Evolutionary conservation across 345 rosid genomes (phyloP).

Genomic region (Aquilaria malaccensis): DNA sequence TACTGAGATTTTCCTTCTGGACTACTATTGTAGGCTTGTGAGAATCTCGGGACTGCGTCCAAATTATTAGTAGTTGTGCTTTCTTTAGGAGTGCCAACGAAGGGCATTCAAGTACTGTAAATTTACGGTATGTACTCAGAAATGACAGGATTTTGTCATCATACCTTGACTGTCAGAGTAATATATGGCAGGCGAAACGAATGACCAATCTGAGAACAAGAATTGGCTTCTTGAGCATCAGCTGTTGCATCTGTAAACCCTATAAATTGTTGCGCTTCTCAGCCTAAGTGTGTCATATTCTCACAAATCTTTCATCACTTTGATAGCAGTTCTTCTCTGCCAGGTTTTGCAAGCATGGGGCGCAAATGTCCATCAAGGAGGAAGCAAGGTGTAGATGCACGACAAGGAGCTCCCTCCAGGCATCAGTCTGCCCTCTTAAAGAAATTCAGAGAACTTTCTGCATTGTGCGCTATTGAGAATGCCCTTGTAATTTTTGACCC

Average conservation of each 20-base stretch:
- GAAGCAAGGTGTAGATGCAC: constrained; percentile 1
- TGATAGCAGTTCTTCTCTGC: neutral
- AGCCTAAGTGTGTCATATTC: constrained; percentile 1
- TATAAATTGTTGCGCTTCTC: constrained; percentile 16
- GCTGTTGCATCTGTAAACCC: constrained; percentile 2
- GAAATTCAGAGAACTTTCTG: neutral
- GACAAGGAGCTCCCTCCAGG: neutral
- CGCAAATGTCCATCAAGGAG: neutral
- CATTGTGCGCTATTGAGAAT: constrained; percentile 9
- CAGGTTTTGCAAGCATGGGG: neutral
- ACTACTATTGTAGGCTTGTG: constrained; percentile 3
- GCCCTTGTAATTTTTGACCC: constrained; percentile 11
- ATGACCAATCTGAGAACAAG: constrained; percentile 5
- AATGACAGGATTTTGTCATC: constrained; percentile 3
- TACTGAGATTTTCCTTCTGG: neutral
- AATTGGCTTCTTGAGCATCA: neutral
- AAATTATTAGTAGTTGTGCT: neutral
- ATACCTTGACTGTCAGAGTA: neutral
- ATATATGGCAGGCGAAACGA: constrained; percentile 13
- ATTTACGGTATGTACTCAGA: neutral
- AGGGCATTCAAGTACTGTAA: constrained; percentile 6
- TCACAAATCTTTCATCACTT: neutral
- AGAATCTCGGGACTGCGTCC: neutral
- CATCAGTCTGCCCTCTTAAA: neutral
- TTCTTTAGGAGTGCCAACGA: constrained; percentile 10